Conservation (phyloP, 2,329 filamentous ascomycete genomes). For the Volutella citrinella region DNA sequence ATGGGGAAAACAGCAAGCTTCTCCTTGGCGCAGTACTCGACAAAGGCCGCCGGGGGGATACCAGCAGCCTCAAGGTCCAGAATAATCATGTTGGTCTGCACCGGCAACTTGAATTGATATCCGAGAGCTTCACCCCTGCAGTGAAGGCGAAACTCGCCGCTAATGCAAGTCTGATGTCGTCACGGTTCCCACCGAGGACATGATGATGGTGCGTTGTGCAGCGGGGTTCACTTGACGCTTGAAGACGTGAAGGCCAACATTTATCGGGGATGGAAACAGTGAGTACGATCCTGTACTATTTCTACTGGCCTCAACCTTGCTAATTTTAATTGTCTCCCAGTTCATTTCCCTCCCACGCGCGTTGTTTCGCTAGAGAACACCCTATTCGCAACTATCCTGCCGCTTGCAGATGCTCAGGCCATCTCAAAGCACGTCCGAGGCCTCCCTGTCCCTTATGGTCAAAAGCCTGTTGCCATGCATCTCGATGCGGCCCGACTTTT, state of each 20-base stretch:
- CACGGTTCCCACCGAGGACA: conserved; percentile 22
- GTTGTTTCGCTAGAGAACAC: conserved; percentile 82
- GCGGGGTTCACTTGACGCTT: conserved; percentile 64
- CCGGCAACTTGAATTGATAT: no score
- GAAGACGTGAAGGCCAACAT: conserved; percentile 60
- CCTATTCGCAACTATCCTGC: conserved; percentile 71
- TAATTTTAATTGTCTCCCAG: conserved; percentile 58
- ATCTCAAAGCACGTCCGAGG: conserved; percentile 66
- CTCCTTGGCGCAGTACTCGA: conserved; percentile 15
- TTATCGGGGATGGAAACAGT: conserved; percentile 26
- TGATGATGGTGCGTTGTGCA: conserved; percentile 18
- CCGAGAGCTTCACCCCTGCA: no score
- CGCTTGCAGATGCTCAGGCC: conserved; percentile 61
- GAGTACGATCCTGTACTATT: background rate
- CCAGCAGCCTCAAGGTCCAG: no score
- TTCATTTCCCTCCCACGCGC: conserved; percentile 74
- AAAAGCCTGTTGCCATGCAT: conserved; percentile 62
- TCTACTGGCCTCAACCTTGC: conserved; percentile 26
- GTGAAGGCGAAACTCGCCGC: no score
- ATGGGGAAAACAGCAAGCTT: conserved; percentile 12
- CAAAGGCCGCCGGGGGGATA: no score
- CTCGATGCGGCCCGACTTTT: conserved; percentile 74
- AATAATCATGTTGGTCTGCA: no score
- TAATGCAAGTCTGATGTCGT: conserved; percentile 29
- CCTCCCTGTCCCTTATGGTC: conserved; percentile 24